phyloP scores from a whole-genome alignment of 352 stramenopile genomes.

The Phytophthora pistaciae region DNA sequence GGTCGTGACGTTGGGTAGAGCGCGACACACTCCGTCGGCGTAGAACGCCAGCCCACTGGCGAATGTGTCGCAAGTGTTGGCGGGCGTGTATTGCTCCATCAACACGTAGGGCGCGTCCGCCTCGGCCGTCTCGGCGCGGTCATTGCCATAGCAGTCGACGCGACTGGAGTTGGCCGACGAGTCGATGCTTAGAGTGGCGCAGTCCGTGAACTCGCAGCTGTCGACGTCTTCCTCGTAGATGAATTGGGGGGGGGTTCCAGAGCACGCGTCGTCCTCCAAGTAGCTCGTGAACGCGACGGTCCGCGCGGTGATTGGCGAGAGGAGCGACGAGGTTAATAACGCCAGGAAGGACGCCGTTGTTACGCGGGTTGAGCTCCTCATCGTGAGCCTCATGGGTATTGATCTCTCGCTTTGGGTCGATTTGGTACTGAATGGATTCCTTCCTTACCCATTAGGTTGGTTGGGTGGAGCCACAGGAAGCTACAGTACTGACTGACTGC shows the following conservation, averaged over 20 bases:
- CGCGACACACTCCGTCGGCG: slow-evolving; percentile 24
- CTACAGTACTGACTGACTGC: not conserved
- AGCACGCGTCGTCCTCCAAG: slow-evolving; percentile 17
- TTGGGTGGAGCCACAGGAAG: not conserved
- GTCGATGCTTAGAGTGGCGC: slow-evolving; percentile 4
- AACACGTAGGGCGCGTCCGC: slow-evolving; percentile 27
- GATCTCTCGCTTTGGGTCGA: not conserved
- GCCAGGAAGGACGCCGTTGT: not conserved
- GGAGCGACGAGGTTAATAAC: not conserved
- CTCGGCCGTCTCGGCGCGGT: slow-evolving; percentile 17
- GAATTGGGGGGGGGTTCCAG: slow-evolving; percentile 22
- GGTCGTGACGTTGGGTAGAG: slow-evolving; percentile 18
- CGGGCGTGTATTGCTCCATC: slow-evolving; percentile 28
- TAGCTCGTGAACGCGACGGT: slow-evolving; percentile 32
- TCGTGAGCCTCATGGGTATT: not conserved
- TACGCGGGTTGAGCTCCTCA: not conserved
- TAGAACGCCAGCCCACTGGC: slow-evolving; percentile 27
- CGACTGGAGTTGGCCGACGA: slow-evolving; percentile 15
- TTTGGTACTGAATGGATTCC: not conserved
- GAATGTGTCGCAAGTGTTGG: slow-evolving; percentile 22
- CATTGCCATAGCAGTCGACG: slow-evolving; percentile 28
- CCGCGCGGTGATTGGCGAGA: not conserved
- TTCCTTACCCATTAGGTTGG: not conserved
- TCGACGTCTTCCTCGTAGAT: slow-evolving; percentile 30
- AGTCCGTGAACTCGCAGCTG: slow-evolving; percentile 26